Percentiles rank a stretch among this genome's conserved stretches.
Conservation (phyloP, 352 stramenopile genomes). For the Globisporangium radiosum region DNA sequence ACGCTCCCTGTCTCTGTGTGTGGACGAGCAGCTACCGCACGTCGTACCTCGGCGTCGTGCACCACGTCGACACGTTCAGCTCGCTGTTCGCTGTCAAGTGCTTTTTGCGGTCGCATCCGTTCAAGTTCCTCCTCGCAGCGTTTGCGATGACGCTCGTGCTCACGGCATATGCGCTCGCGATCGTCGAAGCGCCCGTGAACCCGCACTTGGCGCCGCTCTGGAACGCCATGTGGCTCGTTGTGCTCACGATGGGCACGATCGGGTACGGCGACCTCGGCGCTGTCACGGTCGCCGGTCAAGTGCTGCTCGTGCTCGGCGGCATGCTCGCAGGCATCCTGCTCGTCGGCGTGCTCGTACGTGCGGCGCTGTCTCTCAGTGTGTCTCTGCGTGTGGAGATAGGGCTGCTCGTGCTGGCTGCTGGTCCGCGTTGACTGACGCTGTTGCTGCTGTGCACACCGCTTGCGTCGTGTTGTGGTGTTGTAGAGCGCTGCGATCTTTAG, state of each 20-base stretch:
- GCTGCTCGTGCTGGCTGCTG: neutral
- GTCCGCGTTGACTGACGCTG: neutral
- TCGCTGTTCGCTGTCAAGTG: constrained; percentile 82
- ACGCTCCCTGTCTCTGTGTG: no score
- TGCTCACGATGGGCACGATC: constrained; percentile 71
- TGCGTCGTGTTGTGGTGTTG: neutral
- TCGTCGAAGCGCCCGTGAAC: constrained; percentile 64
- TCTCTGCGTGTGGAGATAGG: neutral
- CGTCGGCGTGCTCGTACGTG: constrained; percentile 53
- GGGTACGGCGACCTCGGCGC: constrained; percentile 65
- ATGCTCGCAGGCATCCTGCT: constrained; percentile 72
- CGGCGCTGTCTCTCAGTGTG: neutral
- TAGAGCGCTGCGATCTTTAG: constrained; percentile 65
- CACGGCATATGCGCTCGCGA: constrained; percentile 54
- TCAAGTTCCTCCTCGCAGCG: constrained; percentile 40
- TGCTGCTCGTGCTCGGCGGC: constrained; percentile 50
- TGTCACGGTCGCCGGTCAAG: constrained; percentile 45
- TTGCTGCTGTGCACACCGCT: neutral
- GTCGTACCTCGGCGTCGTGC: constrained; percentile 62
- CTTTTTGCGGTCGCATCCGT: constrained; percentile 60
- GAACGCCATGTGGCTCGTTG: constrained; percentile 65
- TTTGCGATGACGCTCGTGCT: constrained; percentile 40
- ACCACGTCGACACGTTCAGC: constrained; percentile 71
- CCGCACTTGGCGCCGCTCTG: constrained; percentile 43
- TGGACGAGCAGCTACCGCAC: constrained; percentile 47